Evolutionary conservation across 1,284 basidiomycete genomes (phyloP).

Genomic region (Coniferiporia sulphurascens): DNA sequence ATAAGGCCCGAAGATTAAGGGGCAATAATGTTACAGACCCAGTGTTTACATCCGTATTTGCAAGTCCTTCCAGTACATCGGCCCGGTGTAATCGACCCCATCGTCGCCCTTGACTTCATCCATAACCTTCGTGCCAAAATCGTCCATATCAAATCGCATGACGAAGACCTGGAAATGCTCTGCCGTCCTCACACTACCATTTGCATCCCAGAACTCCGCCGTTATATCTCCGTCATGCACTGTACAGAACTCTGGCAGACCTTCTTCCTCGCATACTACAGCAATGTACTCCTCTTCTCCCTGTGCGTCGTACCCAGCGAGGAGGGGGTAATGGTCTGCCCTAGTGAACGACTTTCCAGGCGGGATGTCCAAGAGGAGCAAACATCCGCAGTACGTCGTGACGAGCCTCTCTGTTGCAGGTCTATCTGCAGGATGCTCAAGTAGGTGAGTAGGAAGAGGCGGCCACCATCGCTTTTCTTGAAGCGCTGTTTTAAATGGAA

Average conservation of each 20-base stretch:
- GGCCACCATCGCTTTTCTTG: not conserved
- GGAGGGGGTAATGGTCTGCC: not conserved
- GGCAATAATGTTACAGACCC: too few species aligned
- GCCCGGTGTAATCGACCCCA: not conserved
- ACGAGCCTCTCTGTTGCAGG: not conserved
- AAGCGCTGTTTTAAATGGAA: not conserved
- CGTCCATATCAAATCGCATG: not conserved
- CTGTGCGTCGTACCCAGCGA: not conserved
- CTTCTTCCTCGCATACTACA: not conserved
- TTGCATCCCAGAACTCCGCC: not conserved
- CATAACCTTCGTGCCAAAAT: not conserved
- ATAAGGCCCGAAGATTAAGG: too few species aligned
- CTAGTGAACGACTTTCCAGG: not conserved
- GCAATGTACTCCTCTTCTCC: not conserved
- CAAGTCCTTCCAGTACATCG: not conserved
- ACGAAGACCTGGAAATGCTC: not conserved
- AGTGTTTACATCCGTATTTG: too few species aligned
- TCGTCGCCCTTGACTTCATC: not conserved
- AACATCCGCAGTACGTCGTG: not conserved
- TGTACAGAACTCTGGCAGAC: not conserved
- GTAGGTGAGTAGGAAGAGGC: not conserved
- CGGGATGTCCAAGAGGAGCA: not conserved
- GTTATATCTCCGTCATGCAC: not conserved
- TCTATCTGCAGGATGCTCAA: not conserved
- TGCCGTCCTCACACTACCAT: not conserved